A percentile compares a stretch with the other conserved stretches of the same genome.
phyloP scores from a whole-genome alignment of 2,329 filamentous ascomycete species.

The Colletotrichum lupini region DNA sequence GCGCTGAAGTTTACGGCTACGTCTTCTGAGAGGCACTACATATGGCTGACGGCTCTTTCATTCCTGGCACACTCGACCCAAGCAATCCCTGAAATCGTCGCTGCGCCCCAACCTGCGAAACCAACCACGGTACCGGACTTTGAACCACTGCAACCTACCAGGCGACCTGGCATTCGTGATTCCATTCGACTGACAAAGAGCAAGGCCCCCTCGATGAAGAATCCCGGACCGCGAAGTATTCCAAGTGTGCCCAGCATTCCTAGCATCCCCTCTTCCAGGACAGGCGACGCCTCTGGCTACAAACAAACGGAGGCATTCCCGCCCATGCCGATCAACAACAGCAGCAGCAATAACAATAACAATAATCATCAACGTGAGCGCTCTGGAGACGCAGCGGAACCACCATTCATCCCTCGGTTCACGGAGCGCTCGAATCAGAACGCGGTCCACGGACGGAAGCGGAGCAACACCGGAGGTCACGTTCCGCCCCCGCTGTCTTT shows the following conservation, averaged over 20 bases:
- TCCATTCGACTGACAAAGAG: constrained; percentile 91
- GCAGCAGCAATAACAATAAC: constrained; percentile 39
- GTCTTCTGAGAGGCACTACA: constrained; percentile 86
- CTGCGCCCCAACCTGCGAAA: constrained; percentile 60
- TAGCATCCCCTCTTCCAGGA: constrained; percentile 49
- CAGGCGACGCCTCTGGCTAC: constrained; percentile 50
- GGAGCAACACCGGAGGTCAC: constrained; percentile 88
- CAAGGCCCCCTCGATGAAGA: constrained; percentile 54
- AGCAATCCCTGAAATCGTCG: constrained; percentile 78
- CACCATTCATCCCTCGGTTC: constrained; percentile 79
- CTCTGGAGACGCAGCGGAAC: constrained; percentile 73
- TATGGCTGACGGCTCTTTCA: constrained; percentile 94
- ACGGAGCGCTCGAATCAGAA: constrained; percentile 63
- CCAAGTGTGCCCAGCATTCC: constrained; percentile 60
- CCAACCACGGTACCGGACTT: constrained; percentile 62
- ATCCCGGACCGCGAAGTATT: constrained; percentile 62
- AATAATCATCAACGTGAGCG: constrained; percentile 58
- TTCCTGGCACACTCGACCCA: constrained; percentile 93
- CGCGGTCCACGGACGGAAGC: constrained; percentile 78
- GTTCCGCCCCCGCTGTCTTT: constrained; percentile 77
- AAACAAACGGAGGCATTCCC: constrained; percentile 53
- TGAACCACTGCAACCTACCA: constrained; percentile 60
- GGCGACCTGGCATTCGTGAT: constrained; percentile 77
- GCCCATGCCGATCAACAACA: constrained; percentile 39
- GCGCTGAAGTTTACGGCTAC: constrained; percentile 94